phyloP scores from a whole-genome alignment of 331 rosid genomes.

The Dryas integrifolia region DNA sequence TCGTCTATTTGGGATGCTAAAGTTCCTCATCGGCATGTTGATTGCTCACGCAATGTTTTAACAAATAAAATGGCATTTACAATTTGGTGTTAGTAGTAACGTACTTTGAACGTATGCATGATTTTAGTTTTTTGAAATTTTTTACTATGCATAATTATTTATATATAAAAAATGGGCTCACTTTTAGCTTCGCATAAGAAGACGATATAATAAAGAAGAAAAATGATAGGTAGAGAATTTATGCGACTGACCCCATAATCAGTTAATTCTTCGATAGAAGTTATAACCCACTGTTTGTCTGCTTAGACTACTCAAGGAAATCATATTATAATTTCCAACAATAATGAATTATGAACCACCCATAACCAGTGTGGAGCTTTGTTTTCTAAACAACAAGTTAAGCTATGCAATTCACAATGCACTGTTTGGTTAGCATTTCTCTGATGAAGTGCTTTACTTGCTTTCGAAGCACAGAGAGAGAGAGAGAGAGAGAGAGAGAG shows the following conservation, averaged over 20 bases:
- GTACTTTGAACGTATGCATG: too few relatives aligned
- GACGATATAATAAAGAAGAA: too few relatives aligned
- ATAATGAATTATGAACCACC: neutral
- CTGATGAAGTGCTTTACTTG: neutral
- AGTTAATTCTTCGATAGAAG: neutral
- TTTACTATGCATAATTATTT: too few relatives aligned
- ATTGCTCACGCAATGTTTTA: too few relatives aligned
- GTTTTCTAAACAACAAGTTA: neutral
- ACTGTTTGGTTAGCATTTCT: neutral
- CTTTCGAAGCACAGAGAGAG: neutral
- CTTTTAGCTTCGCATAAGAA: too few relatives aligned
- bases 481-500: constrained; percentile 1
- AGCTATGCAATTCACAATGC: neutral
- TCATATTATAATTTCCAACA: neutral
- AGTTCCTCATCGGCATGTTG: too few relatives aligned
- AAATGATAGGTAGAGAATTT: neutral
- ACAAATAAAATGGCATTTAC: too few relatives aligned
- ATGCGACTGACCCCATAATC: neutral
- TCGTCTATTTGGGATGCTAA: too few relatives aligned
- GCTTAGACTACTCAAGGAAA: neutral
- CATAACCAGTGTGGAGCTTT: neutral
- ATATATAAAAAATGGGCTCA: too few relatives aligned
- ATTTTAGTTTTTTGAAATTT: too few relatives aligned
- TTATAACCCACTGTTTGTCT: neutral
- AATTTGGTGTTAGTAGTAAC: too few relatives aligned